phyloP scores from a whole-genome alignment of 1,139 yeast genomes.

The Yamadazyma membranifaciens region DNA sequence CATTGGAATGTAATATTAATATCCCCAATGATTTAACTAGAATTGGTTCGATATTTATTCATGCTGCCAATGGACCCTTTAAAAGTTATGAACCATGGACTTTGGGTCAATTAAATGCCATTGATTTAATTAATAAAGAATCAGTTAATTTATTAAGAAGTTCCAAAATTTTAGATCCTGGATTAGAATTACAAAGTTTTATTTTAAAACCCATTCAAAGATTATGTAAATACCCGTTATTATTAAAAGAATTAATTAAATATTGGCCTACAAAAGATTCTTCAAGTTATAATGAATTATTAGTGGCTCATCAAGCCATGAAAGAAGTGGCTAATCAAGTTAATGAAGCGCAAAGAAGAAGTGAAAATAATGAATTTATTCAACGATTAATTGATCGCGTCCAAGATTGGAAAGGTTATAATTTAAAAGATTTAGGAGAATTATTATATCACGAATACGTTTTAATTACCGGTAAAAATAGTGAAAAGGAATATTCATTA shows the following conservation, averaged over 20 bases:
- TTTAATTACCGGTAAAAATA: slow-evolving; percentile 71
- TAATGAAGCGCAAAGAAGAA: slow-evolving; percentile 90
- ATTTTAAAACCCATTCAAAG: slow-evolving; percentile 94
- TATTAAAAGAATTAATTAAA: slow-evolving; percentile 74
- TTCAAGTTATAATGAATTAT: slow-evolving; percentile 60
- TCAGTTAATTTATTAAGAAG: slow-evolving; percentile 55
- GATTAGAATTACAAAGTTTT: slow-evolving; percentile 86
- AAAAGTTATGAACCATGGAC: slow-evolving; percentile 91
- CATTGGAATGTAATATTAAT: slow-evolving; percentile 82
- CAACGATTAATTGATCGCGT: slow-evolving; percentile 72
- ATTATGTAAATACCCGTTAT: slow-evolving; percentile 86
- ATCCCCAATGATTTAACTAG: slow-evolving; percentile 77
- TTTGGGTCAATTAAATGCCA: slow-evolving; percentile 79
- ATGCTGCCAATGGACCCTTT: slow-evolving; percentile 76
- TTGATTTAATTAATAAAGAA: slow-evolving; percentile 73
- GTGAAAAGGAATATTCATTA: slow-evolving; percentile 86
- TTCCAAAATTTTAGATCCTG: slow-evolving; percentile 71
- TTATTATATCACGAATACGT: slow-evolving; percentile 75
- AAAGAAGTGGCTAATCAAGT: slow-evolving; percentile 74
- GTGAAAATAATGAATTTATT: slow-evolving; percentile 77
- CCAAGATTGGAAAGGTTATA: slow-evolving; percentile 93
- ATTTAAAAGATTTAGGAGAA: slow-evolving; percentile 79
- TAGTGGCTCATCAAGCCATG: slow-evolving; percentile 64
- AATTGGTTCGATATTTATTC: slow-evolving; percentile 82
- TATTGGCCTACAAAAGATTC: slow-evolving; percentile 32